Percentiles rank a stretch among this genome's conserved stretches.
Evolutionary conservation across 192 early-diverging fungal genomes (phyloP).

Genomic region (Backusella tarrabulga): DNA sequence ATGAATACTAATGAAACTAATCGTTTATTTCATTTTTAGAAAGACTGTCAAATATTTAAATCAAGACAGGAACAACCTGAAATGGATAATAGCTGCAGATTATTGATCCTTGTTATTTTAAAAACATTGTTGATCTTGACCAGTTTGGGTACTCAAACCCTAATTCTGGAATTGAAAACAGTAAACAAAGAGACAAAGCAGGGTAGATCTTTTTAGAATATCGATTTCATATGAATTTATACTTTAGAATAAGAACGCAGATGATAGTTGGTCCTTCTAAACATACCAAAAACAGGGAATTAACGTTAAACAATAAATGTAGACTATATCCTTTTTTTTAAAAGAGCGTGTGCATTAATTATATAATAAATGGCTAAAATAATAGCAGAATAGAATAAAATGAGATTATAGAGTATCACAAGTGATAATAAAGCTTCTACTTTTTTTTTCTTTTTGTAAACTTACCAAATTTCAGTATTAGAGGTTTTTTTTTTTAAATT

Average conservation of each 20-base stretch:
- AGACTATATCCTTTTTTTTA: neutral
- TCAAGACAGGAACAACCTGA: neutral
- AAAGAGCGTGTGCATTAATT: neutral
- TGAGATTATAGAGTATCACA: neutral
- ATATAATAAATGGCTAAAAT: neutral
- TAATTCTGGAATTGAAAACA: neutral
- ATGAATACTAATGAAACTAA: neutral
- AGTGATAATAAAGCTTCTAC: neutral
- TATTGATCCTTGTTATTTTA: neutral
- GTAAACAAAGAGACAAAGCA: neutral
- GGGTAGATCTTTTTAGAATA: neutral
- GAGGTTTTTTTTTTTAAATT: neutral
- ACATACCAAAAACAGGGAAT: neutral
- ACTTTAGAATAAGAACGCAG: neutral
- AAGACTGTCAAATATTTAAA: slow-evolving; percentile 7
- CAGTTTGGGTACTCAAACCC: neutral
- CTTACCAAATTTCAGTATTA: neutral
- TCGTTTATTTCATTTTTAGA: neutral
- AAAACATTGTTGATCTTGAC: neutral
- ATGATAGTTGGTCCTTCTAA: neutral
- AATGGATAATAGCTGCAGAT: neutral
- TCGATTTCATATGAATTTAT: neutral
- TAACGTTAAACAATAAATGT: neutral
- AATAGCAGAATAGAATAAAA: neutral
- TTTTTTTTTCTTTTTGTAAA: neutral